phyloP scores from a whole-genome alignment of 257 asterid species.

The Linaria vulgaris region DNA sequence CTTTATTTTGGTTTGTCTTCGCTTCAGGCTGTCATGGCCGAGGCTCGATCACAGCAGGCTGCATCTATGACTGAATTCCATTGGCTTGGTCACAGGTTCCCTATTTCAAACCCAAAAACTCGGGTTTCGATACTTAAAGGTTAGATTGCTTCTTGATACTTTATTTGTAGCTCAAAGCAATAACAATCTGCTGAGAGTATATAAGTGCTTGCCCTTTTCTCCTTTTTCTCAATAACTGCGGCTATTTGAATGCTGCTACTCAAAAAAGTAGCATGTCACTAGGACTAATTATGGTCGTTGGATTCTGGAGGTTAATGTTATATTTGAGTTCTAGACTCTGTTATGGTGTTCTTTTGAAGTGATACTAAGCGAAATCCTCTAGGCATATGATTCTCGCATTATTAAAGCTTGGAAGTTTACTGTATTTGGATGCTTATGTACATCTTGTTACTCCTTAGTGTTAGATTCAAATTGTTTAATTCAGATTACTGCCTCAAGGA shows the following conservation, averaged over 20 bases:
- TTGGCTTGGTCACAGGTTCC: conserved; percentile 90
- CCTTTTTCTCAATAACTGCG: conserved; percentile 11
- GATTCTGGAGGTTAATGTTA: not conserved
- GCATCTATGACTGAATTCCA: conserved; percentile 91
- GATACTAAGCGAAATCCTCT: not conserved
- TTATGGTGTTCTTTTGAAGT: conserved; percentile 5
- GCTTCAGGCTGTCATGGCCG: conserved; percentile 92
- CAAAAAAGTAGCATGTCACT: conserved; percentile 13
- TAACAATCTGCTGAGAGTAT: not conserved
- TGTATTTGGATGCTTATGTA: not conserved
- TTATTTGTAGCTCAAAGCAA: conserved; percentile 14
- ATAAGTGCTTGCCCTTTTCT: not conserved
- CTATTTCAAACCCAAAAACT: conserved; percentile 92
- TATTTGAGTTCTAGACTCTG: not conserved
- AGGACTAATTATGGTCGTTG: not conserved
- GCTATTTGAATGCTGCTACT: conserved; percentile 1
- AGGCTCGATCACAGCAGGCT: conserved; percentile 98
- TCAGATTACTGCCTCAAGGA: not conserved
- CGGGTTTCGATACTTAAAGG: conserved; percentile 91
- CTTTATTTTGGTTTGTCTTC: conserved; percentile 27
- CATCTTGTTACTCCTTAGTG: not conserved
- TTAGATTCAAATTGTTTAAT: not conserved
- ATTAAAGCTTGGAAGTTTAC: not conserved
- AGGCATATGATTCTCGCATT: conserved; percentile 7
- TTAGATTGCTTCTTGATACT: conserved; percentile 28